Evolutionary conservation across 2,329 filamentous ascomycete species (phyloP).

Genomic region (Aspergillus unguis): DNA sequence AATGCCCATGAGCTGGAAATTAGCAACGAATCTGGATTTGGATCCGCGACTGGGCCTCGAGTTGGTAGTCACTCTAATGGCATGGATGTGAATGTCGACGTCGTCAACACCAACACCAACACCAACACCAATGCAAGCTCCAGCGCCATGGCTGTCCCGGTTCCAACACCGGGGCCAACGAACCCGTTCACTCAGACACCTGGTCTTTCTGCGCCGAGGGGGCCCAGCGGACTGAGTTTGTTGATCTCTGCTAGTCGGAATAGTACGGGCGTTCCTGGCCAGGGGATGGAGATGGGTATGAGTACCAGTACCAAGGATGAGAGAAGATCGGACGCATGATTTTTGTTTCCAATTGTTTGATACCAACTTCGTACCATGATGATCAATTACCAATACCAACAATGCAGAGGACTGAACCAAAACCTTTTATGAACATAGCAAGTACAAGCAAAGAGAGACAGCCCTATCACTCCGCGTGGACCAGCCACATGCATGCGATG

Average conservation of each 20-base stretch:
- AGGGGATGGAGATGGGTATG: neutral
- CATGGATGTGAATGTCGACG: neutral
- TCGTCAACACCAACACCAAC: neutral
- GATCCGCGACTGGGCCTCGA: no score
- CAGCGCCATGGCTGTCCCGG: neutral
- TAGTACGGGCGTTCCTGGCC: neutral
- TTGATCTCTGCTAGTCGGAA: conserved; percentile 18
- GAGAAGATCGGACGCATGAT: neutral
- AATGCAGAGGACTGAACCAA: neutral
- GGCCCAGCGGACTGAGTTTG: conserved; percentile 20
- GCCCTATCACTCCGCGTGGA: no score
- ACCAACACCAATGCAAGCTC: neutral
- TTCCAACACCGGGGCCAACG: neutral
- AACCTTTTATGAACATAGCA: neutral
- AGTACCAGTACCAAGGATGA: neutral
- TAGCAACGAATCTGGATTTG: no score
- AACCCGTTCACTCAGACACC: conserved; percentile 7
- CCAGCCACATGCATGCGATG: no score
- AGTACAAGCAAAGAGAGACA: neutral
- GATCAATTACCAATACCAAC: conserved; percentile 1
- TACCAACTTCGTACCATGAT: neutral
- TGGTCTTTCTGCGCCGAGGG: conserved; percentile 12
- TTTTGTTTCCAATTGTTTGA: neutral
- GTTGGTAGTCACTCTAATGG: no score
- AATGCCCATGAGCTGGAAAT: no score